Base-by-base conservation (phyloP, 371 early-diverging fungal species). In the Mucor mucedo region DNA sequence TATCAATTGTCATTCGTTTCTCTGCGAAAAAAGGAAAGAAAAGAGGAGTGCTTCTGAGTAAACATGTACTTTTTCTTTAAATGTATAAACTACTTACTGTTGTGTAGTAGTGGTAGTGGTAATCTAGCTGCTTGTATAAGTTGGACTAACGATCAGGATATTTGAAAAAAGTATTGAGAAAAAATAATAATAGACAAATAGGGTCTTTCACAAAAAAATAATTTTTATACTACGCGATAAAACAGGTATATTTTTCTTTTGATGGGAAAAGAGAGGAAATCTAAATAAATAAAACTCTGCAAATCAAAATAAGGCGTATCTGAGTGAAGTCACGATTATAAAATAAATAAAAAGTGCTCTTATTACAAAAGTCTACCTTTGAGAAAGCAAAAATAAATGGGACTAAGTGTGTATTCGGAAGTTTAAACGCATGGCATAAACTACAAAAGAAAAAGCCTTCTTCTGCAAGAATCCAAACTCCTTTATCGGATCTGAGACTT, bases 391-490 rank as follows among this genome's bases (percentile, higher is more conserved):
- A 21, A 21, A 21, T 21, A 21, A 21, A 0, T 21, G 21, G 21
- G 21, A 21, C 21, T 21, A 21, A 21, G 21, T 21, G 21, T 21
- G 21, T 9, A 11, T 44, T n/a, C 5, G 14, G n/a, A 44, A 44
- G 9, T 5, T 48, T 28, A 6, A 9, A 11, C 40, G 11, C 11
- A 40, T 40, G 6, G 11, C 9, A 40, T 40, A 6, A 55, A 54
- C 3, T 52, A 60, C 68, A 79, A 39, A 75, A 69, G 57, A 72
- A 87, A 33, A 21, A 21, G 21, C 21, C 21, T 21, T 87, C 85
- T 2, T 71, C 63, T 62, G 82, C 84, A 29, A 87, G 71, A 4
- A 72, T 67, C 85, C 87, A 87, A 50, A 76, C 71, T 4, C 87
- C 84, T 45, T 65, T 63, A 35, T 21, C 71, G 62, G 61, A 72